phyloP scores from a whole-genome alignment of 305 asterid genomes.

The Lippia alba region DNA sequence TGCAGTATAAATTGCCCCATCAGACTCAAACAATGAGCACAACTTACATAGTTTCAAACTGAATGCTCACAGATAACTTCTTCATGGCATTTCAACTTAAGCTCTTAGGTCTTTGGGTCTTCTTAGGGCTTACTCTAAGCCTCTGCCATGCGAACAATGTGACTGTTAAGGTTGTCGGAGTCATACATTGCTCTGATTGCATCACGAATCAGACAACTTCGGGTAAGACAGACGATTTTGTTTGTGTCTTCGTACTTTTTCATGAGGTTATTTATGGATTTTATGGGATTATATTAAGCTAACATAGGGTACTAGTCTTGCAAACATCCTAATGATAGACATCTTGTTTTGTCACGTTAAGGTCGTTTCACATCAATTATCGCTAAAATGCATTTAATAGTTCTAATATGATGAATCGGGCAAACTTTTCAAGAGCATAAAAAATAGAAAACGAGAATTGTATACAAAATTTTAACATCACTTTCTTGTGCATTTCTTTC shows the following conservation, averaged over 20 bases:
- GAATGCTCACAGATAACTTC: neutral
- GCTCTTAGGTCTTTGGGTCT: slow-evolving; percentile 29
- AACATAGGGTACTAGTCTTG: neutral
- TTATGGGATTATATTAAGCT: slow-evolving; percentile 8
- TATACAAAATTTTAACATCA: neutral
- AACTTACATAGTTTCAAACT: neutral
- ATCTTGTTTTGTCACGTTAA: neutral
- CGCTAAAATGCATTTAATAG: slow-evolving; percentile 12
- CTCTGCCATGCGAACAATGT: slow-evolving; percentile 39
- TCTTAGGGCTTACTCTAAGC: slow-evolving; percentile 36
- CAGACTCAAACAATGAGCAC: neutral
- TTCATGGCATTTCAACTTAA: slow-evolving; percentile 41
- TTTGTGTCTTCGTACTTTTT: neutral
- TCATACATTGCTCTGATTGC: slow-evolving; percentile 44
- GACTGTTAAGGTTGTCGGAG: slow-evolving; percentile 45
- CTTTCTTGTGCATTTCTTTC: slow-evolving; percentile 20
- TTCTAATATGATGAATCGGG: neutral
- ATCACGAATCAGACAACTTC: slow-evolving; percentile 30
- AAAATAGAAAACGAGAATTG: neutral
- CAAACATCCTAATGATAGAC: neutral
- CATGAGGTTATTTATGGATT: neutral
- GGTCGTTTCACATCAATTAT: neutral
- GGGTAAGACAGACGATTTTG: slow-evolving; percentile 26
- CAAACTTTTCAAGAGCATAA: slow-evolving; percentile 4
- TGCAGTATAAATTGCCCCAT: slow-evolving; percentile 43